Evolutionary conservation across 179 eudicot species (phyloP).

Genomic region (Carnegiea gigantea): DNA sequence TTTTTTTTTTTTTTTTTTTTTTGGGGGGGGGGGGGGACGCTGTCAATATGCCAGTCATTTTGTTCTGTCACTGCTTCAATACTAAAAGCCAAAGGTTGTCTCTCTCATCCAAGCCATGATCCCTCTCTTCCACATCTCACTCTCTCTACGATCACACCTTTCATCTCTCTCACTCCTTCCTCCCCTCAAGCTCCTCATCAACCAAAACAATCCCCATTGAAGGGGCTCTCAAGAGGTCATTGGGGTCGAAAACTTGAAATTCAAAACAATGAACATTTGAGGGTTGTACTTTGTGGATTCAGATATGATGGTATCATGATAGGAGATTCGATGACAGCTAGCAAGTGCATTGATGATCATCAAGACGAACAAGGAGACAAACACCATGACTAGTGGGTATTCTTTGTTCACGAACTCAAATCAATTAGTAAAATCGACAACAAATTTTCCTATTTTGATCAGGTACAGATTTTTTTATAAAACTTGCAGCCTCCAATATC

Average conservation of each 20-base stretch:
- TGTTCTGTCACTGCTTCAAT: too few relatives aligned
- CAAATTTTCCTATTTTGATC: neutral
- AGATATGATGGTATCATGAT: neutral
- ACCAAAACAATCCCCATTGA: neutral
- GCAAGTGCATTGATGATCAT: neutral
- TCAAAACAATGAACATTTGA: neutral
- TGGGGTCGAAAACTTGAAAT: too few relatives aligned
- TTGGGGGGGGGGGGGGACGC: too few relatives aligned
- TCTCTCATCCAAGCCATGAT: neutral
- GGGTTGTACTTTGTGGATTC: neutral
- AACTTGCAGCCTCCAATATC: neutral
- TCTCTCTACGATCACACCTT: neutral
- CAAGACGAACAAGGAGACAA: neutral
- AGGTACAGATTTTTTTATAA: neutral
- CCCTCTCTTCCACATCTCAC: neutral
- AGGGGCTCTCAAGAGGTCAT: neutral
- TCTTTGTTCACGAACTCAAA: neutral
- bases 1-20: too few relatives aligned
- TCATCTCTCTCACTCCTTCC: neutral
- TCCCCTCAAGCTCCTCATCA: neutral
- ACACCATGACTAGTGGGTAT: neutral
- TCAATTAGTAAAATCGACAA: too few relatives aligned
- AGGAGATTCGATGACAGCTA: neutral
- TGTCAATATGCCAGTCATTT: neutral
- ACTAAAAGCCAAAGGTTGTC: too few relatives aligned